phyloP scores from a whole-genome alignment of 2,329 filamentous ascomycete genomes.

The Hyphodiscus sp. region DNA sequence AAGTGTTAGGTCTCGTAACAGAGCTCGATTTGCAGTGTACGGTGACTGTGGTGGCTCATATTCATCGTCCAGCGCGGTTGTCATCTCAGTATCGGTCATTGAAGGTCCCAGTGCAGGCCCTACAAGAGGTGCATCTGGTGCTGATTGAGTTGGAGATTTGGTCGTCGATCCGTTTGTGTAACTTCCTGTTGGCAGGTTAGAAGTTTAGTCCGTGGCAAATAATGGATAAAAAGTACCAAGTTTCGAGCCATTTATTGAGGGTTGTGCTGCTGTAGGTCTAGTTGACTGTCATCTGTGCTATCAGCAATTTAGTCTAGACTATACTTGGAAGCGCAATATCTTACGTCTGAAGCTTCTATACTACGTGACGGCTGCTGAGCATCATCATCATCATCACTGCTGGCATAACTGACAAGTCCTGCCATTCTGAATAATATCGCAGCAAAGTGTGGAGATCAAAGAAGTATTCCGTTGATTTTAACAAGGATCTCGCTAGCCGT shows the following conservation, averaged over 20 bases:
- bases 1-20: conserved; percentile 66
- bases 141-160: neutral
- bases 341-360: conserved; percentile 13
- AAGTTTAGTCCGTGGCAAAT: neutral
- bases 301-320: conserved; percentile 14
- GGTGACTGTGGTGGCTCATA: conserved; percentile 44
- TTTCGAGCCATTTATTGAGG: conserved; percentile 13
- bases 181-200: conserved; percentile 14
- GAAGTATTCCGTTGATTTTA: neutral
- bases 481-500: conserved; percentile 8
- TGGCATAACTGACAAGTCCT: conserved; percentile 34
- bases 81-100: conserved; percentile 6
- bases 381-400: conserved; percentile 33
- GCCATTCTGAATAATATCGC: conserved; percentile 20
- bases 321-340: conserved; percentile 1
- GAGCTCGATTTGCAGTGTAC: conserved; percentile 57
- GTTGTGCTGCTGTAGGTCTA: conserved; percentile 9
- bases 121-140: conserved; percentile 21
- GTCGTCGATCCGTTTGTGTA: conserved; percentile 7
- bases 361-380: conserved; percentile 11
- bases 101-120: conserved; percentile 26
- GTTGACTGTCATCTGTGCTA: conserved; percentile 15
- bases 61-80: conserved; percentile 20
- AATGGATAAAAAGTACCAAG: conserved; percentile 10
- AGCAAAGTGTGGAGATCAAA: neutral